Evolutionary conservation across 2,329 filamentous ascomycete species (phyloP), one percentile per base, ranked within the genome.

Genomic region (Aspergillus persii): DNA sequence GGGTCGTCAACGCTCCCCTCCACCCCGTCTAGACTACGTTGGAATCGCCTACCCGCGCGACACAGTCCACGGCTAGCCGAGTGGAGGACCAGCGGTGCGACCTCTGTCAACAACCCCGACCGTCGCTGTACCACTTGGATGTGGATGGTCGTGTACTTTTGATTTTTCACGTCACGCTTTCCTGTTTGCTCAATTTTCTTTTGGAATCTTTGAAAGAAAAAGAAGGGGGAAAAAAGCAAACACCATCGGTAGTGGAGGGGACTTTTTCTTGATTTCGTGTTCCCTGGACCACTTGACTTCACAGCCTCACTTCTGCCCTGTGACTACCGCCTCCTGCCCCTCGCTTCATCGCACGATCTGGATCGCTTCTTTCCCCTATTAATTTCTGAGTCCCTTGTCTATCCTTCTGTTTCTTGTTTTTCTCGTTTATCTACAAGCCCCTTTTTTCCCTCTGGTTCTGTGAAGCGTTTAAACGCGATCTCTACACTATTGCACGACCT

Each of bases 261-360:
- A 56, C 53, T 50, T 51, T 44, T 33, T 59, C 51, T 64, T 50
- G 59, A 46, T 59, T 59, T 58, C 52, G 59, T 63, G 61, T 59
- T 60, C 59, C 44, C 56, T 50, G 47, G 50, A 53, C 58, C 61
- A 59, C 61, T 59, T 57, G 59, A 61, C 59, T 61, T 60, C 62
- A 61, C 63, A 67, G 63, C 62, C 63, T 66, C 65, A 66, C 57
- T 61, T 50, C 60, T 56, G 30, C 50, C 64, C 57, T 63, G 63
- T 65, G 64, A 66, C 62, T 61, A 52, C 58, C 59, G 50, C 58
- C 46, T 52, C 44, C 36, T 64, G 57, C 59, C 64, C 61, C 61
- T 64, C 63, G 60, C 59, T 53, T 62, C 48, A 50, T 57, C 50
- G 50, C 46, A 56, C 51, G 53, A 51, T 53, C 57, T 58, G 29